phyloP scores from a whole-genome alignment of 2,329 filamentous ascomycete genomes.

The Bipolaris sorokiniana region DNA sequence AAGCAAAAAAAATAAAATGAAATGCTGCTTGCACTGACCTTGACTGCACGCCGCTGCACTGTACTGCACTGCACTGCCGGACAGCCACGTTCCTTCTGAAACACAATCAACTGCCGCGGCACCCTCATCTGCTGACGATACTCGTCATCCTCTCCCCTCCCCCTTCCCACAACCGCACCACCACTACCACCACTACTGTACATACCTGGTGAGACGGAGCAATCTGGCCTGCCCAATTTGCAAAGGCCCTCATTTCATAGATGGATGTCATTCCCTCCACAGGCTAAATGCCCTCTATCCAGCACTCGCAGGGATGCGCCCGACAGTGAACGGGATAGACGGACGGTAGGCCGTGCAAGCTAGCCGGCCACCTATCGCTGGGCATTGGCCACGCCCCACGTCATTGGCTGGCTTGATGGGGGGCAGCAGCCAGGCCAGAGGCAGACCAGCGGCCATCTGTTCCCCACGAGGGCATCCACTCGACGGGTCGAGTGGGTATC shows the following conservation, averaged over 20 bases:
- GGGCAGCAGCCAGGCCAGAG: slow-evolving; percentile 2
- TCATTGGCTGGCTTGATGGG: slow-evolving; percentile 14
- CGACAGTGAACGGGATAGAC: slow-evolving; percentile 43
- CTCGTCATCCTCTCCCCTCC: slow-evolving; percentile 34
- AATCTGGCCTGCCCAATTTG: slow-evolving; percentile 18
- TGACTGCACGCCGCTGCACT: too few relatives aligned
- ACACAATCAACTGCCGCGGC: slow-evolving; percentile 40
- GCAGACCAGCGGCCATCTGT: slow-evolving; percentile 16
- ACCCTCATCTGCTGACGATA: slow-evolving; percentile 17
- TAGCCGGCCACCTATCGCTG: slow-evolving; percentile 21
- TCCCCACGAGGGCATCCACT: slow-evolving; percentile 25
- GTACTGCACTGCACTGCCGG: slow-evolving; percentile 26
- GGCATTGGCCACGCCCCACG: slow-evolving; percentile 29
- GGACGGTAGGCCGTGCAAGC: slow-evolving; percentile 46
- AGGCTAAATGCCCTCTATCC: slow-evolving; percentile 44
- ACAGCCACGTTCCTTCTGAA: slow-evolving; percentile 39
- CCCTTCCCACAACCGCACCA: slow-evolving; percentile 37
- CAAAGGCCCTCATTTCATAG: slow-evolving; percentile 16
- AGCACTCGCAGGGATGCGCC: slow-evolving; percentile 37
- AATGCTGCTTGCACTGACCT: not conserved
- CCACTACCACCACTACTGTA: slow-evolving; percentile 30
- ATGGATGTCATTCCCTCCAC: slow-evolving; percentile 31
- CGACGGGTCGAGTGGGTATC: slow-evolving; percentile 15
- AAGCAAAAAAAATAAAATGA: not conserved
- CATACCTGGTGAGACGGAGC: slow-evolving; percentile 27